Conservation (phyloP, 306 rosid genomes). For the Castanea mollissima region DNA sequence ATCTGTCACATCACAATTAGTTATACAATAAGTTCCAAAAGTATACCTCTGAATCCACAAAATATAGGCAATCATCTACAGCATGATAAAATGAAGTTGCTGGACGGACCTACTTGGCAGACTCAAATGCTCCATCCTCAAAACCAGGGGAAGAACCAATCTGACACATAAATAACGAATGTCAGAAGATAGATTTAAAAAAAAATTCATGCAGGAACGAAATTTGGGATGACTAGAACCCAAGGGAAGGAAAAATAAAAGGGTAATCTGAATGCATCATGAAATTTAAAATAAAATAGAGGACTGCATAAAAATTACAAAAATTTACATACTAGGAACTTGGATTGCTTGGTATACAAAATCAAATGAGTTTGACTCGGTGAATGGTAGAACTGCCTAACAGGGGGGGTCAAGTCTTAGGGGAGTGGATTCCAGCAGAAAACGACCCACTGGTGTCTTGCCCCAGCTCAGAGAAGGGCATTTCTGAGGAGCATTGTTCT, state of each 20-base stretch:
- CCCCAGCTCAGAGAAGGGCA: no score
- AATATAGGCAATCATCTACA: slow-evolving; percentile 68
- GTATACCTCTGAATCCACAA: slow-evolving; percentile 92
- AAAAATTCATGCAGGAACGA: neutral
- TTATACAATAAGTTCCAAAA: slow-evolving; percentile 5
- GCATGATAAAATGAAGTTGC: slow-evolving; percentile 77
- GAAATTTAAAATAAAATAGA: neutral
- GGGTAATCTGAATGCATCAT: neutral
- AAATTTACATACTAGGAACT: neutral
- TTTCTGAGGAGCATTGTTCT: no score
- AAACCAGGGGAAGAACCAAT: slow-evolving; percentile 91
- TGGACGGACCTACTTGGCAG: slow-evolving; percentile 80
- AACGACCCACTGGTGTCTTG: no score
- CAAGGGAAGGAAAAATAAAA: neutral
- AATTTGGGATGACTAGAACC: no score
- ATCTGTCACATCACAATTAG: neutral
- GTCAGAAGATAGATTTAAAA: neutral
- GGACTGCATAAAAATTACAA: neutral
- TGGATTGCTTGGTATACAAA: neutral
- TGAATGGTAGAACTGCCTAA: neutral
- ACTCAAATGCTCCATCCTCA: slow-evolving; percentile 89
- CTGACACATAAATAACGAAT: slow-evolving; percentile 43
- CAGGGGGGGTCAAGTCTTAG: neutral
- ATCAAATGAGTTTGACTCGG: neutral
- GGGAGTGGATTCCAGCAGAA: no score